Evolutionary conservation across 23 red algal species (phyloP).

Genomic region (Gracilaria gracilis): DNA sequence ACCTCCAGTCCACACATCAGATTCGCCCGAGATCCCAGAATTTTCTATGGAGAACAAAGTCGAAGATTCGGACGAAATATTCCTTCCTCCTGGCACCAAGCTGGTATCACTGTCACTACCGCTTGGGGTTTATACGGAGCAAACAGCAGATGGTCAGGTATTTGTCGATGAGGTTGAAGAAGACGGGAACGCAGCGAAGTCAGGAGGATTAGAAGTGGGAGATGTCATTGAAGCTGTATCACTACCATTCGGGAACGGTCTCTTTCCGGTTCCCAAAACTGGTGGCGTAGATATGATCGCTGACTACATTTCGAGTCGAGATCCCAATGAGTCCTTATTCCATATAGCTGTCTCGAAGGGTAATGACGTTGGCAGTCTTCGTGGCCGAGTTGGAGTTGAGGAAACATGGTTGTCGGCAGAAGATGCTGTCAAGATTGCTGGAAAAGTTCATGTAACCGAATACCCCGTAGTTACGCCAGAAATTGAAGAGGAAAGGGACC

Average conservation of each 20-base stretch:
- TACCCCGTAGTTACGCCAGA: not conserved
- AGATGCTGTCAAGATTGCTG: not conserved
- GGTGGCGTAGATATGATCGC: conserved; percentile 43
- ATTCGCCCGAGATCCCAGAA: not conserved
- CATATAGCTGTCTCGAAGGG: conserved; percentile 25
- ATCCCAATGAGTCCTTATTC: conserved; percentile 29
- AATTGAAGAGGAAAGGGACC: not conserved
- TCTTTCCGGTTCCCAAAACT: conserved; percentile 47
- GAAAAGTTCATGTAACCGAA: not conserved
- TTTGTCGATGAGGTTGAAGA: conserved; percentile 59
- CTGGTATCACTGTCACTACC: conserved; percentile 43
- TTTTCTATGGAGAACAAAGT: not conserved
- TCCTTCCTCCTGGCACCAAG: not conserved
- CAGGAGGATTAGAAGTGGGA: conserved; percentile 21
- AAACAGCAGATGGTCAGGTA: conserved; percentile 35
- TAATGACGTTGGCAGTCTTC: conserved; percentile 15
- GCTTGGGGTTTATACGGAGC: conserved; percentile 30
- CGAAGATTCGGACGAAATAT: not conserved
- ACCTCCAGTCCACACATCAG: not conserved
- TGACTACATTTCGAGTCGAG: conserved; percentile 31
- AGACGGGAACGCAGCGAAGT: conserved; percentile 45
- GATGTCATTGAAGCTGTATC: conserved; percentile 64
- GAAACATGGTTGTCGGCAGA: not conserved
- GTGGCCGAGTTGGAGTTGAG: not conserved
- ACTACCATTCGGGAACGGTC: conserved; percentile 38